Evolutionary conservation across 768 basidiomycete species (phyloP), one percentile per base, ranked within the genome.

Genomic region (Trametes sanguinea): DNA sequence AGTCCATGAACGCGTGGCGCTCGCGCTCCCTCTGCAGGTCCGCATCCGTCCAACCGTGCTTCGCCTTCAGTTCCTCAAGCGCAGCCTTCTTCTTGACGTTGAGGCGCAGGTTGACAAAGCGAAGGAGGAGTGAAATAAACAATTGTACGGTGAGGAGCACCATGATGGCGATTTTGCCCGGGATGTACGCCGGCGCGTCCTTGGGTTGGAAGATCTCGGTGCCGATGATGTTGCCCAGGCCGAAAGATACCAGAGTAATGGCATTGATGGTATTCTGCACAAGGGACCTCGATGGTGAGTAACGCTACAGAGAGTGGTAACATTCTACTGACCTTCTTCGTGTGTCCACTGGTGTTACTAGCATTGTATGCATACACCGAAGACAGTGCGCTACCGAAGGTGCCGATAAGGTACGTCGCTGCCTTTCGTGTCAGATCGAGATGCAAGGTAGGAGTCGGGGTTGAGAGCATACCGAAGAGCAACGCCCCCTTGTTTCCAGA

Each of bases 111-210:
- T 86, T 87, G 63, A 87, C 79, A 74, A 77, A 82, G 11, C 84
- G 79, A 11, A 88, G 73, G 29, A 83, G 52, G 61, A 79, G 70
- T 2, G 78, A 82, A 22, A 87, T 63, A 16, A 69, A 73, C 33
- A 88, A 70, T 65, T 86, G 85, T 2, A 80, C 78, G 2, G 73
- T 79, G 35, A 89, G 75, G 6, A 87, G 76, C 4, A 85, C 76
- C 77, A 87, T 81, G 63, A 89, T 86, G 1, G 87, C 80, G 13
- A 82, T 82, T 68, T 89, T 89, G 22, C 86, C 87, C 0, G 85
- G 85, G 33, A 86, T 82, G 69, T 89, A 89, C 14, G 69, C 77
- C 0, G 86, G 85, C 2, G 83, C 85, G 62, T 85, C 85, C 63
- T 82, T 79, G 0, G 86, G 82, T 35, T 81, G 83, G 68, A 89